A percentile compares a stretch with the other conserved stretches of the same genome.
Evolutionary conservation across 2,329 filamentous ascomycete species (phyloP).

Genomic region (Ophiosphaerella narmari): DNA sequence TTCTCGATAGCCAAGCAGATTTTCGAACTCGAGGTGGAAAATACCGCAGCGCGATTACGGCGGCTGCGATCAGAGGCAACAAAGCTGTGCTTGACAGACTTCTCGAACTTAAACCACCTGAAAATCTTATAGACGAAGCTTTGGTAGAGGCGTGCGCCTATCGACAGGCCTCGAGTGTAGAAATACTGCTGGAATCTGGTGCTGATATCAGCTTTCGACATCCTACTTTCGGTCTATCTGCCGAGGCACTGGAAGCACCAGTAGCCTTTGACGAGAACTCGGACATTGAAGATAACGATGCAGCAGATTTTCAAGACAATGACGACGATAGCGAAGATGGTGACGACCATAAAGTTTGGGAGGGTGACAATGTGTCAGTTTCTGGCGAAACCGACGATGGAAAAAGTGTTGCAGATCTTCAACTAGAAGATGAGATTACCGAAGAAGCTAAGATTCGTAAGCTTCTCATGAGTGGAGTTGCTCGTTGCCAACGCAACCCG

Average conservation of each 20-base stretch:
- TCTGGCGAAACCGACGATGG: constrained; percentile 14
- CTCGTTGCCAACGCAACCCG: constrained; percentile 25
- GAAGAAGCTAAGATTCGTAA: constrained; percentile 28
- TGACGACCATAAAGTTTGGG: constrained; percentile 13
- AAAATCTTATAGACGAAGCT: constrained; percentile 27
- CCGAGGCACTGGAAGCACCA: constrained; percentile 16
- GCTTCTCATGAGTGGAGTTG: constrained; percentile 24
- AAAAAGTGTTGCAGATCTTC: constrained; percentile 20
- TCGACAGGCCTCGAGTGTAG: constrained; percentile 23
- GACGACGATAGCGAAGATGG: constrained; percentile 18
- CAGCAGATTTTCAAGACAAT: constrained; percentile 7
- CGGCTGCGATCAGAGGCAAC: constrained; percentile 23
- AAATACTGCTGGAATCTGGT: constrained; percentile 21
- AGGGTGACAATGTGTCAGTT: constrained; percentile 17
- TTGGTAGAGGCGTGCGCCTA: constrained; percentile 26
- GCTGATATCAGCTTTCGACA: constrained; percentile 24
- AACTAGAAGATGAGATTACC: constrained; percentile 17
- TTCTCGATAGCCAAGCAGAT: constrained; percentile 26
- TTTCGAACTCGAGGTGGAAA: constrained; percentile 17
- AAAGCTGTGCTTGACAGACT: constrained; percentile 20
- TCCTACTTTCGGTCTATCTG: constrained; percentile 12
- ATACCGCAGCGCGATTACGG: constrained; percentile 22
- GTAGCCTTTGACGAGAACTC: constrained; percentile 20
- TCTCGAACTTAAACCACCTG: constrained; percentile 18
- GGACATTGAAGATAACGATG: constrained; percentile 19